Evolutionary conservation across 495 filamentous ascomycete species (phyloP).

Genomic region (Penicillium turbatum): DNA sequence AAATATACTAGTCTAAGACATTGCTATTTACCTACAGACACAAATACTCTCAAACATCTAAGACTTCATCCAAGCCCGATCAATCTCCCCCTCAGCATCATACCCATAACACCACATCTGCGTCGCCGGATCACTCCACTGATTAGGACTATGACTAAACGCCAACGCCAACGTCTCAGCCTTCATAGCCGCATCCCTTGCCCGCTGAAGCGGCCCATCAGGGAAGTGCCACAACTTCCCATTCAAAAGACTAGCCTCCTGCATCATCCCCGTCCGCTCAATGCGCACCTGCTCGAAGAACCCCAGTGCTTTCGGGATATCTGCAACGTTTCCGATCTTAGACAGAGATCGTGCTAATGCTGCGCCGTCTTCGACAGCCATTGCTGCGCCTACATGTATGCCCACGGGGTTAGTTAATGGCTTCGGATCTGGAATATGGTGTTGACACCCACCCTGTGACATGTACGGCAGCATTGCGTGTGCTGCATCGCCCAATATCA

Average conservation of each 20-base stretch:
- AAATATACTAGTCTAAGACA: too few species aligned
- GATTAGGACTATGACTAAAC: constrained; percentile 41
- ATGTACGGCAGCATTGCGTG: constrained; percentile 51
- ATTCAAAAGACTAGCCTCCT: constrained; percentile 35
- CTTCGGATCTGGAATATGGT: not conserved
- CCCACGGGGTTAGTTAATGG: not conserved
- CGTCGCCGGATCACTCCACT: constrained; percentile 46
- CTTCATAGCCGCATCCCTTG: constrained; percentile 41
- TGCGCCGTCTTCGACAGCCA: constrained; percentile 41
- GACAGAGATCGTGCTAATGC: constrained; percentile 27
- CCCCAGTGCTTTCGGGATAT: constrained; percentile 13
- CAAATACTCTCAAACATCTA: too few species aligned
- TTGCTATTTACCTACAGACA: too few species aligned
- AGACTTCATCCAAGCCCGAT: constrained; percentile 20
- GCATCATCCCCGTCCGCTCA: constrained; percentile 26
- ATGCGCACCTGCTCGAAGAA: constrained; percentile 31
- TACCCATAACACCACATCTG: constrained; percentile 46
- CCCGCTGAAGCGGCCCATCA: constrained; percentile 41
- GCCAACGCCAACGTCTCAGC: constrained; percentile 16
- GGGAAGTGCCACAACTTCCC: constrained; percentile 43
- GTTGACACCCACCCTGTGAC: constrained; percentile 31
- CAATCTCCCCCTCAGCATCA: constrained; percentile 39
- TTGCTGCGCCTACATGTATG: constrained; percentile 44
- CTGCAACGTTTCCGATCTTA: constrained; percentile 7
- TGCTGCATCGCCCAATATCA: constrained; percentile 47